Base-by-base conservation (phyloP, 202 grass and related monocot species). In the Digitaria exilis region DNA sequence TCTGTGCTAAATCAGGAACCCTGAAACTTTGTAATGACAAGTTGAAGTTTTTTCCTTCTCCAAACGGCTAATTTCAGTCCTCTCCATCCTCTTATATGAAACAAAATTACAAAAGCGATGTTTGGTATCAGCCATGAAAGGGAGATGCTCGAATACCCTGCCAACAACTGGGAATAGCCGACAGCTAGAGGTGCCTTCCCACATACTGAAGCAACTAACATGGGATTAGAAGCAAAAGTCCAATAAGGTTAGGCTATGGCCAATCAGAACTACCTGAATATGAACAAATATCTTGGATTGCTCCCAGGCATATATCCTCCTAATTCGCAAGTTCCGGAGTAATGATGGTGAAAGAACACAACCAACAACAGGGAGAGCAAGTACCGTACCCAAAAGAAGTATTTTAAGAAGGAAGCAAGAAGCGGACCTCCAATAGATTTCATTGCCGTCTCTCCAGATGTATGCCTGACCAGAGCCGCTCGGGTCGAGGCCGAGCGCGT, bases 401-500 rank as follows among this genome's bases (percentile, higher is more conserved):
- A 3, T 26, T 29, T 9, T 19, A 30, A 62, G 70, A 54, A 43
- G 41, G 24, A 6, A 72, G 28, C 57, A 79, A 78, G 69, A 77
- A 26, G n/a, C 78, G 37, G 75, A 97, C 82, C 94, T 90, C 94
- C 94, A 97, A 51, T 76, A 51, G 7, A 66, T 67, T 25, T 46
- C 81, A 52, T 60, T 85, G 34, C 89, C 86, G 0, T 94, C 86
- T 30, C 26, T 85, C 94, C 94, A 97, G 44, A 97, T 94, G 82
- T 86, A 94, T 7, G 92, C 85, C 77, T 97, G 94, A 31, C 14
- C 87, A 42, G 92, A 82, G 57, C n/a, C 80, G 0, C 12, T 39
- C 17, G 95, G 88, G 60, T 97, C 95, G 84, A 97, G 85, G 34
- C 95, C 92, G 32, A 94, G 90, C 29, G 92, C 78, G 86, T 86